Evolutionary conservation across 2,329 filamentous ascomycete species (phyloP).

Genomic region (Plectosphaerella cucumerina): DNA sequence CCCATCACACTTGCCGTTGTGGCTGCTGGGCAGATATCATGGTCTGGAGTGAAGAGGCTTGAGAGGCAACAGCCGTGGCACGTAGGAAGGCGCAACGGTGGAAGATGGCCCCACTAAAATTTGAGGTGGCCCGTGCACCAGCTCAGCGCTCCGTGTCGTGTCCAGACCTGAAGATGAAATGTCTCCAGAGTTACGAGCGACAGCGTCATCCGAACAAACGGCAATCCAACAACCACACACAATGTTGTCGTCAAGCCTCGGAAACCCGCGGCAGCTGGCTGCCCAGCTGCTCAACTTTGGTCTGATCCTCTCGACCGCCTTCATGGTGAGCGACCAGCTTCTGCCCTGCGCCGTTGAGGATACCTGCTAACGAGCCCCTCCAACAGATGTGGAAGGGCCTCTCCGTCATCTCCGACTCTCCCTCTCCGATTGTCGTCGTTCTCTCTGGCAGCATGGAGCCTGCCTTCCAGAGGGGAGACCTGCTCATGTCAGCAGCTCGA

Average conservation of each 20-base stretch:
- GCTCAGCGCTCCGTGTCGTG: not conserved
- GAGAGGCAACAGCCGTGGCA: too few relatives aligned
- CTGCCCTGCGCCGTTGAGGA: not conserved
- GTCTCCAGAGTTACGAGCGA: not conserved
- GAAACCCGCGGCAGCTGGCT: conserved; percentile 75
- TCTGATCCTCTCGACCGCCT: conserved; percentile 83
- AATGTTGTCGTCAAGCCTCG: conserved; percentile 63
- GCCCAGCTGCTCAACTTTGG: conserved; percentile 86
- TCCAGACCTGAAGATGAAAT: not conserved
- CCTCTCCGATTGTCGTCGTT: conserved; percentile 78
- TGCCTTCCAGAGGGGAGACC: conserved; percentile 73
- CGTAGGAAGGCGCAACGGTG: too few relatives aligned
- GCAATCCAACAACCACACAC: conserved; percentile 13
- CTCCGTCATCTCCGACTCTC: conserved; percentile 70
- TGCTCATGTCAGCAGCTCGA: conserved; percentile 26
- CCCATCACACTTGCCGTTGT: too few relatives aligned
- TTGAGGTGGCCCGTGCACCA: conserved; percentile 6
- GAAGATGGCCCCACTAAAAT: too few relatives aligned
- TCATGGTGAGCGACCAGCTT: conserved; percentile 60
- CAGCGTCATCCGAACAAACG: not conserved
- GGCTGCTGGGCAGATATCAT: too few relatives aligned
- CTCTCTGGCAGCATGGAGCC: conserved; percentile 82
- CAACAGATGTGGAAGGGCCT: conserved; percentile 79
- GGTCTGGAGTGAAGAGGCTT: too few relatives aligned
- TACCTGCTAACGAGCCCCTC: conserved; percentile 1